phyloP scores from a whole-genome alignment of 345 rosid genomes.

The Theobroma cacao region DNA sequence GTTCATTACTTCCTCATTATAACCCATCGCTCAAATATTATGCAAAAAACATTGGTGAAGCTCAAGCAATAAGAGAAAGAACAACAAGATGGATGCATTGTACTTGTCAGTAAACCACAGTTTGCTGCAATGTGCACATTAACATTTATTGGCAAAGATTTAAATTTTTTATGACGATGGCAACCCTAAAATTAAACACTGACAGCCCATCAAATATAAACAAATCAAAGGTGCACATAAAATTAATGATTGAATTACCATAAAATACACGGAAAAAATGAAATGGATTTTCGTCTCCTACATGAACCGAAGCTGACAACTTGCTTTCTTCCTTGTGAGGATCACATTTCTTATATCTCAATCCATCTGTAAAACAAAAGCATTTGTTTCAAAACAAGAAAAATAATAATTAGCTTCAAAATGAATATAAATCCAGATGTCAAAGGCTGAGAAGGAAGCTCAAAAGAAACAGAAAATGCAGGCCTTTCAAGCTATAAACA shows the following conservation, averaged over 20 bases:
- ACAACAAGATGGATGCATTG: no score
- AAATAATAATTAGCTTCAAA: neutral
- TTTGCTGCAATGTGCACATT: no score
- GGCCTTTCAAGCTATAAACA: conserved; percentile 87
- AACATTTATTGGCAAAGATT: no score
- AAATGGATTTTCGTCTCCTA: conserved; percentile 34
- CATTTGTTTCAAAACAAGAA: neutral
- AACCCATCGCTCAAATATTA: neutral
- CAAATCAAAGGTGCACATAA: neutral
- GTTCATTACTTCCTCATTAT: neutral
- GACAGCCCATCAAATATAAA: neutral
- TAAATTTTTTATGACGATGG: no score
- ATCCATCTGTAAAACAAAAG: conserved; percentile 17
- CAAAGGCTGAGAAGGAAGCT: conserved; percentile 98
- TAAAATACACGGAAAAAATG: conserved; percentile 36
- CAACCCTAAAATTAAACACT: neutral
- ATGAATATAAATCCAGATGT: neutral
- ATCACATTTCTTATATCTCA: conserved; percentile 23
- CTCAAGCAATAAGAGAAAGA: neutral
- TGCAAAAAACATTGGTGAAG: neutral
- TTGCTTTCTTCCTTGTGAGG: conserved; percentile 14
- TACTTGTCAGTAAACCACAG: no score
- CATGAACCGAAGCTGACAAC: conserved; percentile 9
- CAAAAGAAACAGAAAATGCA: conserved; percentile 86
- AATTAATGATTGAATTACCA: conserved; percentile 28